These are phyloP conservation scores for Lactarius hatsudake DNA, from an alignment of 768 basidiomycete genomes.

Conservation along the genomic window DNA sequence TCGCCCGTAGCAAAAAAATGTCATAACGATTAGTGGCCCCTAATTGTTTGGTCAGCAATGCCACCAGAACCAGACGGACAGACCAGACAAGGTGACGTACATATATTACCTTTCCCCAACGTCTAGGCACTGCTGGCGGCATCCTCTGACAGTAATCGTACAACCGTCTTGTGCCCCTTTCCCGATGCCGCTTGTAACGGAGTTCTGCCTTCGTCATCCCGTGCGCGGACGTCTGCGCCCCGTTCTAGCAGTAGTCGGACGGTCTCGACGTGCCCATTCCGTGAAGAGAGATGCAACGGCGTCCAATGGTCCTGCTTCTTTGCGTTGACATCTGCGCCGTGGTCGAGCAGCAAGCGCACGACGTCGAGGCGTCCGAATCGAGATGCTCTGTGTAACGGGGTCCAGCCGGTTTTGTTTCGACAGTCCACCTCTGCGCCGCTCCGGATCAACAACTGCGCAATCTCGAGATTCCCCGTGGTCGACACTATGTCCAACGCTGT, in stretches of 20 bases:
- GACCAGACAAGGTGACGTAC: background rate
- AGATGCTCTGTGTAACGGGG: constrained; percentile 9
- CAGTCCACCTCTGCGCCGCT: constrained; percentile 2
- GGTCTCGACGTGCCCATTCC: background rate
- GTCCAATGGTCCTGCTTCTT: constrained; percentile 2
- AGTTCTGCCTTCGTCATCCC: background rate
- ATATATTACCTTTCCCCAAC: background rate
- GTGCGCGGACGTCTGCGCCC: background rate
- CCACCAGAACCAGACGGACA: background rate
- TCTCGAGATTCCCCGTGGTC: background rate
- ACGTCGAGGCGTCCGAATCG: background rate
- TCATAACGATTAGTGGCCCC: background rate
- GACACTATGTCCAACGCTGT: constrained; percentile 3
- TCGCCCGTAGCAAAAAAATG: background rate
- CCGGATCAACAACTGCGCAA: background rate
- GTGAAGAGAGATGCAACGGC: constrained; percentile 5
- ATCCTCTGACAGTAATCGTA: background rate
- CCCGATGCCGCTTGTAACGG: background rate
- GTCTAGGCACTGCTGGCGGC: background rate
- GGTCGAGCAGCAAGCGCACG: background rate
- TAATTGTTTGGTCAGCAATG: background rate
- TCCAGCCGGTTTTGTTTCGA: background rate
- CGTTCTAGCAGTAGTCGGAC: constrained; percentile 2
- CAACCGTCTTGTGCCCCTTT: background rate
- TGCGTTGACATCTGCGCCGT: constrained; percentile 8